phyloP scores from a whole-genome alignment of 2,329 filamentous ascomycete species.

The Aspergillus japonicus region DNA sequence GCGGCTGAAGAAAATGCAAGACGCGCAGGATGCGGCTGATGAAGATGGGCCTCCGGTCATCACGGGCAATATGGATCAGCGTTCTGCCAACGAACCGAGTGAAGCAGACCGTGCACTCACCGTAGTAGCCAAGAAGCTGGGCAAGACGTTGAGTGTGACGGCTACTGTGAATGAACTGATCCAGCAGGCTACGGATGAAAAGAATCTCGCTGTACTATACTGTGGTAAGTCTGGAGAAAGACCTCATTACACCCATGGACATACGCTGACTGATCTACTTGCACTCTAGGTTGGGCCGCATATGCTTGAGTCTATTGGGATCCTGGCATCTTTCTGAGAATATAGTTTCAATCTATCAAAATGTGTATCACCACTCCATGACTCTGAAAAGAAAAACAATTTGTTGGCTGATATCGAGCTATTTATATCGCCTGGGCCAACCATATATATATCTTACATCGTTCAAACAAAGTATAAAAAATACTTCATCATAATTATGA shows the following conservation, averaged over 20 bases:
- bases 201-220: conserved; percentile 87
- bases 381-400: no score
- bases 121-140: conserved; percentile 93
- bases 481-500: no score
- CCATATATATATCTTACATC: no score
- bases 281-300: conserved; percentile 49
- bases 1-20: conserved; percentile 65
- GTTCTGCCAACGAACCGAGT: conserved; percentile 57
- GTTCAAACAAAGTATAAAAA: background rate
- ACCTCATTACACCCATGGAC: background rate
- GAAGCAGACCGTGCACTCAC: conserved; percentile 91
- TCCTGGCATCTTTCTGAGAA: no score
- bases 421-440: background rate
- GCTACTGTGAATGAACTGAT: conserved; percentile 97
- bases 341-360: no score
- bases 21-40: conserved; percentile 45
- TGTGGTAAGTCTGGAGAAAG: conserved; percentile 55
- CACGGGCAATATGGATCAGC: conserved; percentile 32
- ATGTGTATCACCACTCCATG: no score
- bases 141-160: conserved; percentile 87
- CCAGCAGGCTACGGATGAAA: conserved; percentile 90
- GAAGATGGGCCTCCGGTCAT: conserved; percentile 39
- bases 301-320: conserved; percentile 38
- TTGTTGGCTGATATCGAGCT: no score
- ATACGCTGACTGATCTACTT: background rate